A percentile compares a stretch with the other conserved stretches of the same genome.
These are phyloP conservation scores for Capsicum chinense DNA, from an alignment of 257 asterid genomes.

Conservation along the genomic window DNA sequence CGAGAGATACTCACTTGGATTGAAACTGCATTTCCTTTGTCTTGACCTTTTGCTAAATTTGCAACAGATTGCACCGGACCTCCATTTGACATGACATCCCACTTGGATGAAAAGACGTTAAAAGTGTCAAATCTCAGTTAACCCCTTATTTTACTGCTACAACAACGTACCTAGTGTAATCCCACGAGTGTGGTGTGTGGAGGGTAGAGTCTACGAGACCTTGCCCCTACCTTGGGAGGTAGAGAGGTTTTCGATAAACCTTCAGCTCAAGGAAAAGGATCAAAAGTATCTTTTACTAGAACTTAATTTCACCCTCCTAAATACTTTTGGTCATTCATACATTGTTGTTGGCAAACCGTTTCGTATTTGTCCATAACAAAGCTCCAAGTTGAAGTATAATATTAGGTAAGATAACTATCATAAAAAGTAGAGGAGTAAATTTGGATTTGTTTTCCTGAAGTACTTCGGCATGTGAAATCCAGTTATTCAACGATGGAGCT, in stretches of 20 bases:
- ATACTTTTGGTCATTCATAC: not conserved
- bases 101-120: conserved; percentile 45
- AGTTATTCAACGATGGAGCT: not conserved
- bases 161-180: too few species aligned
- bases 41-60: conserved; percentile 83
- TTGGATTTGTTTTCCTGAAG: not conserved
- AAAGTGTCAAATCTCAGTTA: not conserved
- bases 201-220: too few species aligned
- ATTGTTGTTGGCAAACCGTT: not conserved
- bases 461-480: not conserved
- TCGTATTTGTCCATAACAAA: not conserved
- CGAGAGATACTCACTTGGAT: conserved; percentile 57
- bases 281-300: not conserved
- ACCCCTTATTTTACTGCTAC: too few species aligned
- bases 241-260: too few species aligned
- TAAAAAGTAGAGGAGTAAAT: too few species aligned
- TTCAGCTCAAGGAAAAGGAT: too few species aligned
- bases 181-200: too few species aligned
- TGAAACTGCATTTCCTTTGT: conserved; percentile 71
- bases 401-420: too few species aligned
- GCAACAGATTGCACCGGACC: conserved; percentile 57
- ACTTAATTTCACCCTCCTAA: not conserved
- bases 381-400: not conserved
- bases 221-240: too few species aligned
- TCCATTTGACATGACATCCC: conserved; percentile 56